These are phyloP conservation scores for Phytophthora gonapodyides DNA, from an alignment of 352 stramenopile species.

Conservation along the genomic window DNA sequence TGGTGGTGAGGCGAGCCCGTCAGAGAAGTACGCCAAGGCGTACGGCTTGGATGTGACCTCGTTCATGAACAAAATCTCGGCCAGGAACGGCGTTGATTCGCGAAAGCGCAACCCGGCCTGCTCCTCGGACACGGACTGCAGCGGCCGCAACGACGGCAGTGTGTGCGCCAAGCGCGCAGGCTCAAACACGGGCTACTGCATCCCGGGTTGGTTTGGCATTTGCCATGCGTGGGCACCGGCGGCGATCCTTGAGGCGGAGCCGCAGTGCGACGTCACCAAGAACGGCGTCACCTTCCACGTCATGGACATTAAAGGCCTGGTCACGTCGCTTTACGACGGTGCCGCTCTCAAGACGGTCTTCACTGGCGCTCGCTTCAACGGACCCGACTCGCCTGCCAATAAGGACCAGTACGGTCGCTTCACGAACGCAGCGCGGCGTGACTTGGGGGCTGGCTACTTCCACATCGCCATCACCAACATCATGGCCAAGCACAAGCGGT, in stretches of 20 bases:
- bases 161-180: conserved; percentile 28
- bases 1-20: conserved; percentile 24
- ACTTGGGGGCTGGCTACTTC: conserved; percentile 35
- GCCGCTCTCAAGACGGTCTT: conserved; percentile 29
- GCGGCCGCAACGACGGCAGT: conserved; percentile 13
- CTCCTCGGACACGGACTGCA: conserved; percentile 20
- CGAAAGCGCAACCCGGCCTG: conserved; percentile 15
- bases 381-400: conserved; percentile 15
- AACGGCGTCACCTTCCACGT: conserved; percentile 39
- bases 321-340: conserved; percentile 33
- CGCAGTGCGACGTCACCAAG: conserved; percentile 32
- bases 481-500: conserved; percentile 27
- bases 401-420: conserved; percentile 33
- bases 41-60: conserved; percentile 36
- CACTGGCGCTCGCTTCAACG: conserved; percentile 33
- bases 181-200: conserved; percentile 23
- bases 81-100: conserved; percentile 34
- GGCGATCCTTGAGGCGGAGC: conserved; percentile 37
- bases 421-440: conserved; percentile 29
- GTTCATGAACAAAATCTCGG: conserved; percentile 42
- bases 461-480: conserved; percentile 39
- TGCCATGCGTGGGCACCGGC: conserved; percentile 41
- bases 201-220: conserved; percentile 39
- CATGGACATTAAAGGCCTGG: conserved; percentile 36
- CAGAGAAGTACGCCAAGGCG: conserved; percentile 46